phyloP scores from a whole-genome alignment of 106 monocot genomes.

The Alisma plantagoaquatica region DNA sequence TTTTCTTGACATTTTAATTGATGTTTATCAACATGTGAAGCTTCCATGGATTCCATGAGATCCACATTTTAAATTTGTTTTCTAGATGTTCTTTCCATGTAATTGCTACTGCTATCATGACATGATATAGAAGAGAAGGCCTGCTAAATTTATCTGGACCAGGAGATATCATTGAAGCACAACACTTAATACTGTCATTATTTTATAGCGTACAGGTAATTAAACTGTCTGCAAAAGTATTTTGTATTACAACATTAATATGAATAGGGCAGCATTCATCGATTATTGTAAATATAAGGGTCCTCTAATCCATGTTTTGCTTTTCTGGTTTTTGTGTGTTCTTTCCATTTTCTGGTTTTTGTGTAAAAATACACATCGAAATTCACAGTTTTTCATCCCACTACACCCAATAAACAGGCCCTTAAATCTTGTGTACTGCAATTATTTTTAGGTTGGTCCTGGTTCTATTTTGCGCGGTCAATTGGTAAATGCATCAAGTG shows the following conservation, averaged over 20 bases:
- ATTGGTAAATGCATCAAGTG: constrained; percentile 47
- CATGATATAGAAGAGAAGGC: too few relatives aligned
- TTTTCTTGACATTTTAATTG: constrained; percentile 93
- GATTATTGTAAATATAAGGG: background rate
- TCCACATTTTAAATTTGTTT: constrained; percentile 83
- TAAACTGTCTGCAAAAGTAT: background rate
- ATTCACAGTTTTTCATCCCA: background rate
- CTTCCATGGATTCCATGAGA: constrained; percentile 65
- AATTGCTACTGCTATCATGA: too few relatives aligned
- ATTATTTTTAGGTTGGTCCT: constrained; percentile 63
- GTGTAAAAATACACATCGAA: background rate
- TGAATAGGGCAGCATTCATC: too few relatives aligned
- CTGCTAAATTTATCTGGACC: constrained; percentile 83
- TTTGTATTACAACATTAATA: background rate
- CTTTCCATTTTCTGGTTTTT: too few relatives aligned
- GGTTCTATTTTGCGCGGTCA: constrained; percentile 91
- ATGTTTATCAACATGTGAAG: constrained; percentile 44
- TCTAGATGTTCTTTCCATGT: too few relatives aligned
- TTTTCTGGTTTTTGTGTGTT: too few relatives aligned
- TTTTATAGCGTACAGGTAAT: constrained; percentile 92
- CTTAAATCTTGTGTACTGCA: background rate
- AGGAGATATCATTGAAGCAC: constrained; percentile 90
- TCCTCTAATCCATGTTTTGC: background rate
- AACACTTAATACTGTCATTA: constrained; percentile 75
- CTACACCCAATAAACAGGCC: background rate